phyloP scores from a whole-genome alignment of 176 grass and related monocot species.

The Raddia distichophylla region DNA sequence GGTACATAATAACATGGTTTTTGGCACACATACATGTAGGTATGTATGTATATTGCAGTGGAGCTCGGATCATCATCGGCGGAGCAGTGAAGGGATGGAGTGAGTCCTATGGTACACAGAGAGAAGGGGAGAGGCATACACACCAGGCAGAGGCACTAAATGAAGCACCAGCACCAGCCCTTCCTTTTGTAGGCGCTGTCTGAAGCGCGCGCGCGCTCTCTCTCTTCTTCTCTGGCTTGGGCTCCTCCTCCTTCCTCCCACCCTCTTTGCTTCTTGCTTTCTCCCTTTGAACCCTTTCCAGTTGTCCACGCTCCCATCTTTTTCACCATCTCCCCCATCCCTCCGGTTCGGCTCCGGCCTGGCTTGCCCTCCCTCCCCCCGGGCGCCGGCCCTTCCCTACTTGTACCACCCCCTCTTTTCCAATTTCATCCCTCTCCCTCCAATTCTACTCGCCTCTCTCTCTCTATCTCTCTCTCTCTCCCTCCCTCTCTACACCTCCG shows the following conservation, averaged over 20 bases:
- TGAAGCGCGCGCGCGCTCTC: no score
- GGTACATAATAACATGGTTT: not conserved
- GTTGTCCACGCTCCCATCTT: conserved; percentile 61
- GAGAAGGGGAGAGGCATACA: not conserved
- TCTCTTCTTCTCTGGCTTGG: conserved; percentile 1
- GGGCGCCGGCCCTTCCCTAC: conserved; percentile 36
- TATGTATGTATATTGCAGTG: not conserved
- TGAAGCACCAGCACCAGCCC: conserved; percentile 23
- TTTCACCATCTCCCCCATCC: conserved; percentile 37
- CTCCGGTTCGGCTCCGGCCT: not conserved
- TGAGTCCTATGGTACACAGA: no score
- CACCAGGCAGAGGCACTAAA: not conserved
- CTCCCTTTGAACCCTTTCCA: conserved; percentile 54
- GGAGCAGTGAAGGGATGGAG: not conserved
- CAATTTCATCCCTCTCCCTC: conserved; percentile 61
- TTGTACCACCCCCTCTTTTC: conserved; percentile 52
- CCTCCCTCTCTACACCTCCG: conserved; percentile 13
- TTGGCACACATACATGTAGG: not conserved
- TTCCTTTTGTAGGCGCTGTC: conserved; percentile 39
- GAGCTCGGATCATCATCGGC: not conserved
- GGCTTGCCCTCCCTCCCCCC: not conserved
- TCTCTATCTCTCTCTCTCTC: conserved; percentile 18
- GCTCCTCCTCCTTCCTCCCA: not conserved
- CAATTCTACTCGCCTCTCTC: conserved; percentile 35
- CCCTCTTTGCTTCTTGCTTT: conserved; percentile 23